Evolutionary conservation across 2,329 filamentous ascomycete genomes (phyloP).

Genomic region (Diaporthe destruens): DNA sequence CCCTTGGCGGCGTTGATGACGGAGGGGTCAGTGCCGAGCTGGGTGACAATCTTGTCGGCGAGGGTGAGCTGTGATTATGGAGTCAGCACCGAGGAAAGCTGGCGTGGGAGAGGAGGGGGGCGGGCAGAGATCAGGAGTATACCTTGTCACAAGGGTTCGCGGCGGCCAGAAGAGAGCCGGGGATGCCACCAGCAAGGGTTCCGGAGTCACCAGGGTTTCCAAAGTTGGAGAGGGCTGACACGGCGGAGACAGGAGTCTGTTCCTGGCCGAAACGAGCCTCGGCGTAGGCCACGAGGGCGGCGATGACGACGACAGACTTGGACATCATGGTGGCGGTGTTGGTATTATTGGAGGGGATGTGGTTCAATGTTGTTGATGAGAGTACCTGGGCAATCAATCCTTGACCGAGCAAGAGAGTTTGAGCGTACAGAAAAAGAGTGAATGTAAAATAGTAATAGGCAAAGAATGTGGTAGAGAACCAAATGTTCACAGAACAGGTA

Average conservation of each 20-base stretch:
- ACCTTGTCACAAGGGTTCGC: conserved; percentile 76
- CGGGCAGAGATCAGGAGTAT: conserved; percentile 42
- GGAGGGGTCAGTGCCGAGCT: conserved; percentile 70
- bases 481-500: conserved; percentile 31
- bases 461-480: conserved; percentile 22
- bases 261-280: conserved; percentile 75
- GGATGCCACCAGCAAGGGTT: conserved; percentile 72
- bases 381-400: conserved; percentile 1
- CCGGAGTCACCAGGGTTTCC: conserved; percentile 71
- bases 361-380: background rate
- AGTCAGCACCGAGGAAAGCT: background rate
- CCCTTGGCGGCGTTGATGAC: conserved; percentile 72
- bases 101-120: conserved; percentile 42
- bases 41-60: conserved; percentile 73
- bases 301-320: conserved; percentile 56
- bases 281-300: conserved; percentile 57
- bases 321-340: conserved; percentile 55
- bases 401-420: conserved; percentile 19
- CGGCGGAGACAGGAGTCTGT: conserved; percentile 67
- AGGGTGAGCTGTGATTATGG: conserved; percentile 62
- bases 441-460: conserved; percentile 5
- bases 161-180: conserved; percentile 72
- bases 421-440: conserved; percentile 21
- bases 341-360: conserved; percentile 10
- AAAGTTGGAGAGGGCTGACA: conserved; percentile 65